These are phyloP conservation scores for Torulaspora indica DNA, from an alignment of 805 yeast genomes.

Conservation along the genomic window DNA sequence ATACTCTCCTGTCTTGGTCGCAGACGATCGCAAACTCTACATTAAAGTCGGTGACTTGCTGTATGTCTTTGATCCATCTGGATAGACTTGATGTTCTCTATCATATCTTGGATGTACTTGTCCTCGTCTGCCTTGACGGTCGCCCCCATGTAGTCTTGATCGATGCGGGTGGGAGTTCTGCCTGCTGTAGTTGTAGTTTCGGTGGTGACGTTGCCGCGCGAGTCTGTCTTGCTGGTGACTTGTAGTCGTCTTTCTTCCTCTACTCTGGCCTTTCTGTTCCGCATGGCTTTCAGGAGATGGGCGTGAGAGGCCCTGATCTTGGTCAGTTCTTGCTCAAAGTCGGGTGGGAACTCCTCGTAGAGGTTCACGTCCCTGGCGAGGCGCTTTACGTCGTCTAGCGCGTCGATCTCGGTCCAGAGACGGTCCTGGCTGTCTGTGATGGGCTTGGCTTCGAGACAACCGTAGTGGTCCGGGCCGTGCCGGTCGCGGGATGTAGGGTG, in stretches of 20 bases:
- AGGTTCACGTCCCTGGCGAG: constrained; percentile 50
- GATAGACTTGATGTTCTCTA: constrained; percentile 16
- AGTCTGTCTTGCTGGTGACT: constrained; percentile 9
- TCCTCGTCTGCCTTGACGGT: constrained; percentile 16
- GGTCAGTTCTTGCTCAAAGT: constrained; percentile 37
- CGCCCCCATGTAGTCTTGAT: constrained; percentile 10
- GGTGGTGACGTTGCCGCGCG: constrained; percentile 5
- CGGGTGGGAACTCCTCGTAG: constrained; percentile 41
- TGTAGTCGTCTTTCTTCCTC: constrained; percentile 18
- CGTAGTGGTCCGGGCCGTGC: constrained; percentile 15
- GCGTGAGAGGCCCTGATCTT: constrained; percentile 55
- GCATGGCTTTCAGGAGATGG: constrained; percentile 38
- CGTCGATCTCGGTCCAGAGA: constrained; percentile 84
- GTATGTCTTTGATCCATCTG: too few relatives aligned
- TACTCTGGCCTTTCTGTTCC: constrained; percentile 26
- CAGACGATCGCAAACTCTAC: too few relatives aligned
- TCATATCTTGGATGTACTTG: constrained; percentile 20
- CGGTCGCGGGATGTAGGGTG: constrained; percentile 3
- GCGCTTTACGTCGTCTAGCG: constrained; percentile 69
- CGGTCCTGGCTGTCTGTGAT: constrained; percentile 64
- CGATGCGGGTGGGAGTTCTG: constrained; percentile 3
- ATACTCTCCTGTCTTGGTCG: too few relatives aligned
- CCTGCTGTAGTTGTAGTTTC: background rate
- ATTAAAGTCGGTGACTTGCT: too few relatives aligned
- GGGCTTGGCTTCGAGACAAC: constrained; percentile 40